Base-by-base conservation (phyloP, 805 yeast species). In the Candida bentonensis region DNA sequence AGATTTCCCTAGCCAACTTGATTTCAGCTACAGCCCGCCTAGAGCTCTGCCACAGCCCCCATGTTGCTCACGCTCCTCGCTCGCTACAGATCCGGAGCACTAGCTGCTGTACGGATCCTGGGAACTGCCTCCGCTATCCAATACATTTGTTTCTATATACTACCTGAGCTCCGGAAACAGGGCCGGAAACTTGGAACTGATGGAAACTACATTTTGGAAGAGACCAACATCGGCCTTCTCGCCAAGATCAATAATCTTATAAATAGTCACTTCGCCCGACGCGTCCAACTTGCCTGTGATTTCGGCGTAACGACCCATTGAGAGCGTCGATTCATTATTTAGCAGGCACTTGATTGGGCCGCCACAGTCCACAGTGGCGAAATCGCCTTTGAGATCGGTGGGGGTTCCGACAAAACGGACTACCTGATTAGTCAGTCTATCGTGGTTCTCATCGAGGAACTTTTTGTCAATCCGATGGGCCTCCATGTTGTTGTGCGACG, bases 191-290 rank as follows among this genome's bases (percentile, higher is more conserved):
- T 30, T 30, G 20, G 36, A 17, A 5, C 17, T 17, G 20, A 30
- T 15, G 17, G 11, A 4, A 5, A 30, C 36, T 9, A 30, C 36
- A 5, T 30, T n/a, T 17, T n/a, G 20, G n/a, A 30, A 30, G 20
- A 30, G 11, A n/a, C 17, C 20, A 30, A 30, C 36, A 17, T 30
- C n/a, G 36, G 20, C 36, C 17, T 20, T 15, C 7, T 21, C n/a
- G 23, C 26, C 40, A 5, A 27, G 44, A 27, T 25, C 23, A 5
- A 41, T 41, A 27, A 27, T 27, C n/a, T 41, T 30, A 17, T 9
- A 30, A 30, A 30, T 30, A 9, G 13, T 9, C 5, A 30, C n/a
- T 9, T 30, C 36, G 36, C 36, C 36, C 17, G 13, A 5, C 17
- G 36, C 20, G 5, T 13, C 5, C 17, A 30, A 5, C 20, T 30